Percentiles rank a stretch among this genome's conserved stretches.
Conservation (phyloP, 768 basidiomycete genomes). For the Leccinum subgranulosum region DNA sequence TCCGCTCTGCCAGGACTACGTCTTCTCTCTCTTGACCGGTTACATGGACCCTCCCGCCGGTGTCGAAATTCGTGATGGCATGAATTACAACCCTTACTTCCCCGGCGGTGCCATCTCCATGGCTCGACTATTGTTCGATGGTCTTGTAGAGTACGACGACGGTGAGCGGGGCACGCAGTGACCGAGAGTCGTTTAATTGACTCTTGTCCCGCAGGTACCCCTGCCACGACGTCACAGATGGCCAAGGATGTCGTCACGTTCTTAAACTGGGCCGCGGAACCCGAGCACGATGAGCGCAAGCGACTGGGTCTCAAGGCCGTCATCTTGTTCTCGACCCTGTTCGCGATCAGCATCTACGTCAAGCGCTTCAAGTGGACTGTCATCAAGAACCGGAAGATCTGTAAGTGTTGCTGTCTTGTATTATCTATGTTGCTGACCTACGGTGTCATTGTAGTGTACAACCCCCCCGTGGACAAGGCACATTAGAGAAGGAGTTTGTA, state of each 20-base stretch:
- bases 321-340: constrained; percentile 86
- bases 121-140: constrained; percentile 95
- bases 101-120: constrained; percentile 98
- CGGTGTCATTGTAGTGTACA: constrained; percentile 32
- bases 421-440: constrained; percentile 4
- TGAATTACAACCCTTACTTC: constrained; percentile 99
- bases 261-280: constrained; percentile 96
- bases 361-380: constrained; percentile 95
- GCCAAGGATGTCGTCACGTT: constrained; percentile 98
- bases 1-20: constrained; percentile 69
- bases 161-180: constrained; percentile 43
- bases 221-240: constrained; percentile 97
- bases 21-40: constrained; percentile 95
- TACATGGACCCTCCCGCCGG: constrained; percentile 96
- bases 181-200: constrained; percentile 4
- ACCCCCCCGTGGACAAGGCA: constrained; percentile 34
- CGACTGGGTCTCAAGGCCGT: constrained; percentile 95
- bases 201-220: constrained; percentile 60
- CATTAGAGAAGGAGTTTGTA: constrained; percentile 27
- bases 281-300: constrained; percentile 97
- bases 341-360: constrained; percentile 77
- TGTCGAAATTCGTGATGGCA: constrained; percentile 90
- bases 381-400: constrained; percentile 91
- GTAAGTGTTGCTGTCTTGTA: constrained; percentile 44
- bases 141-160: constrained; percentile 94